Evolutionary conservation across 2,329 filamentous ascomycete species (phyloP).

Genomic region (Purpureocillium lavendulum): DNA sequence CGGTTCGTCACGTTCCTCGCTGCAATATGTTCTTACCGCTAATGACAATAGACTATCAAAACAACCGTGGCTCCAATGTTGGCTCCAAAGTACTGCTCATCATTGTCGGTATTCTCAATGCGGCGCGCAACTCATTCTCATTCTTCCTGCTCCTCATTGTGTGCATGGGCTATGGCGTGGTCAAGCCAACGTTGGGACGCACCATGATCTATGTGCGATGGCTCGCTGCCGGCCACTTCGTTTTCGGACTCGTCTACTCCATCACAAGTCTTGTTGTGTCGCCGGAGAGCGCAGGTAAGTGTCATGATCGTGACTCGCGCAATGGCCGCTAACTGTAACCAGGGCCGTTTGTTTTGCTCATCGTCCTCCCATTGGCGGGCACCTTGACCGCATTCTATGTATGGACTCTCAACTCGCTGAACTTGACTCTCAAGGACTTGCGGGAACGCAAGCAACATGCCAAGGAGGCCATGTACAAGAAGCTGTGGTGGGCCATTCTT

Average conservation of each 20-base stretch:
- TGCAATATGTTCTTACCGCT: slow-evolving; percentile 15
- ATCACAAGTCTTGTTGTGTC: slow-evolving; percentile 83
- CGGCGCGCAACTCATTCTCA: slow-evolving; percentile 91
- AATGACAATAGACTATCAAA: slow-evolving; percentile 70
- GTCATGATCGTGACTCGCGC: background rate
- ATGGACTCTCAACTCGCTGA: slow-evolving; percentile 95
- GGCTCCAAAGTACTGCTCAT: slow-evolving; percentile 82
- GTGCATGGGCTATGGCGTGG: slow-evolving; percentile 98
- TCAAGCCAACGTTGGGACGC: slow-evolving; percentile 83
- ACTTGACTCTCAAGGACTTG: slow-evolving; percentile 92
- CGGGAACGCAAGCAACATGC: slow-evolving; percentile 85
- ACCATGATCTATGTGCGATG: slow-evolving; percentile 92
- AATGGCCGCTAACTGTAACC: slow-evolving; percentile 10
- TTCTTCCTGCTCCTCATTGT: slow-evolving; percentile 98
- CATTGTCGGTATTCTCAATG: slow-evolving; percentile 86
- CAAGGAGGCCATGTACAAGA: slow-evolving; percentile 95
- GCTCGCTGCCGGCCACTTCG: slow-evolving; percentile 84
- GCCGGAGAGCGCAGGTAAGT: slow-evolving; percentile 69
- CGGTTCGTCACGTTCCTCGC: slow-evolving; percentile 37
- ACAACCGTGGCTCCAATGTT: slow-evolving; percentile 75
- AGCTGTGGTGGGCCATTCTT: slow-evolving; percentile 97
- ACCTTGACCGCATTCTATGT: slow-evolving; percentile 96
- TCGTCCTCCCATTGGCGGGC: slow-evolving; percentile 84
- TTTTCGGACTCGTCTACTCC: slow-evolving; percentile 90
- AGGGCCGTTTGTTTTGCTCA: slow-evolving; percentile 84